These are phyloP conservation scores for Elongisporangium senticosum DNA, from an alignment of 352 stramenopile species.

Conservation along the genomic window DNA sequence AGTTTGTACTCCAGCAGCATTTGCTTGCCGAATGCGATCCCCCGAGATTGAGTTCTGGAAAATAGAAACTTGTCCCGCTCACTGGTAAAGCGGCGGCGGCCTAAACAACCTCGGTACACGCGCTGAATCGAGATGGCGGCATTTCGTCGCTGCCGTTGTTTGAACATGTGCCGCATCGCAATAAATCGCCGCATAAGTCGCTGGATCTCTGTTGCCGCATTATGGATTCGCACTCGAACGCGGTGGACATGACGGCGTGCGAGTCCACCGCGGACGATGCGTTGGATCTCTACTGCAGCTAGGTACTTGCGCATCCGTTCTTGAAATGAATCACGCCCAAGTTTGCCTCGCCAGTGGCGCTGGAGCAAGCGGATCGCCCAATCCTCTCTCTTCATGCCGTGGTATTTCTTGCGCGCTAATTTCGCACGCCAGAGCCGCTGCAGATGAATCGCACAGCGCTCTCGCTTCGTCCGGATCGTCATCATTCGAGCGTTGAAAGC, in stretches of 20 bases:
- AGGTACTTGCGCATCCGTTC: constrained; percentile 68
- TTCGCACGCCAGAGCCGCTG: constrained; percentile 88
- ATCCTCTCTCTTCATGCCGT: constrained; percentile 77
- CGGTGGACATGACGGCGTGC: constrained; percentile 46
- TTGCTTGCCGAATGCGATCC: constrained; percentile 93
- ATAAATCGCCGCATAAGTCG: constrained; percentile 59
- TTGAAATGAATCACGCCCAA: constrained; percentile 75
- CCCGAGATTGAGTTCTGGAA: constrained; percentile 89
- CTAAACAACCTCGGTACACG: constrained; percentile 84
- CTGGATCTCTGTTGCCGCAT: constrained; percentile 77
- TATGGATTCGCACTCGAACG: constrained; percentile 43
- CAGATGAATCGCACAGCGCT: constrained; percentile 76
- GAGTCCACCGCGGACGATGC: constrained; percentile 78
- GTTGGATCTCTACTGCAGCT: constrained; percentile 82
- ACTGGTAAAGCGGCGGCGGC: constrained; percentile 60
- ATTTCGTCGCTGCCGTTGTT: constrained; percentile 43
- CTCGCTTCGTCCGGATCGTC: constrained; percentile 59
- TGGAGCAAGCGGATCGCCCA: constrained; percentile 91
- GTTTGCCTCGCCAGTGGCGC: constrained; percentile 88
- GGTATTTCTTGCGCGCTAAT: constrained; percentile 65
- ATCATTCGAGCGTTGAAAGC: constrained; percentile 86
- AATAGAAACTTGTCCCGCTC: constrained; percentile 95
- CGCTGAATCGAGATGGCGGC: constrained; percentile 81
- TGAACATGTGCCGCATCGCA: constrained; percentile 44
- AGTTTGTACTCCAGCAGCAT: constrained; percentile 96